A percentile compares a stretch with the other conserved stretches of the same genome.
Evolutionary conservation across 306 rosid species (phyloP).

Genomic region (Clitoria ternatea): DNA sequence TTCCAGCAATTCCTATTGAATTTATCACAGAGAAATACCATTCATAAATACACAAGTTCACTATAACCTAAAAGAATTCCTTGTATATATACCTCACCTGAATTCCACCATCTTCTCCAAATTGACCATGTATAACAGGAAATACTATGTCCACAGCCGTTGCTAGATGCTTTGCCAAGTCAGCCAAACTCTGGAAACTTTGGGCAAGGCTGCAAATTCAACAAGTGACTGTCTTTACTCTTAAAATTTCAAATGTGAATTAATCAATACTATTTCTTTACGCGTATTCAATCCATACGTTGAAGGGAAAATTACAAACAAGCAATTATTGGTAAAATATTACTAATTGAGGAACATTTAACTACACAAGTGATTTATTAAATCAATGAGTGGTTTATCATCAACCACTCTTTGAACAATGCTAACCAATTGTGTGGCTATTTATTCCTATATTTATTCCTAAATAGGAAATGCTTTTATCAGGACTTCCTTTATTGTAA

Average conservation of each 20-base stretch:
- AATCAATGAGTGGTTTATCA: not conserved
- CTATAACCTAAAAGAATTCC: conserved; percentile 1
- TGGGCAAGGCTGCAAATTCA: conserved; percentile 77
- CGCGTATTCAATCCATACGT: not conserved
- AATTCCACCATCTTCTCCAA: conserved; percentile 96
- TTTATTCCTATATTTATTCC: not conserved
- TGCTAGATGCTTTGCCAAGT: conserved; percentile 79
- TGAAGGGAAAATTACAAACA: not conserved
- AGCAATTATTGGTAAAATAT: not conserved
- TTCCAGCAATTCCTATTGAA: conserved; percentile 77
- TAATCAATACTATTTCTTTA: not conserved
- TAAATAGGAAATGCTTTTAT: not conserved
- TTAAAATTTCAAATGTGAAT: conserved; percentile 1
- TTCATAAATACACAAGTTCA: not conserved
- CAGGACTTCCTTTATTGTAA: not conserved
- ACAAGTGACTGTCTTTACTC: conserved; percentile 20
- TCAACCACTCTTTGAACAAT: not conserved
- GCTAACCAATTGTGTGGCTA: not conserved
- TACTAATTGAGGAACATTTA: not conserved
- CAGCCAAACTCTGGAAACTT: conserved; percentile 62
- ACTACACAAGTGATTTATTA: not conserved
- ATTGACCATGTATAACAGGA: conserved; percentile 91
- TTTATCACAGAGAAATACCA: conserved; percentile 24
- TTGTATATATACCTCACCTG: conserved; percentile 50
- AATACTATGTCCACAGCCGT: conserved; percentile 78